A percentile compares a stretch with the other conserved stretches of the same genome.
phyloP scores from a whole-genome alignment of 176 grass and related monocot genomes.

The Aegilops bicornis region DNA sequence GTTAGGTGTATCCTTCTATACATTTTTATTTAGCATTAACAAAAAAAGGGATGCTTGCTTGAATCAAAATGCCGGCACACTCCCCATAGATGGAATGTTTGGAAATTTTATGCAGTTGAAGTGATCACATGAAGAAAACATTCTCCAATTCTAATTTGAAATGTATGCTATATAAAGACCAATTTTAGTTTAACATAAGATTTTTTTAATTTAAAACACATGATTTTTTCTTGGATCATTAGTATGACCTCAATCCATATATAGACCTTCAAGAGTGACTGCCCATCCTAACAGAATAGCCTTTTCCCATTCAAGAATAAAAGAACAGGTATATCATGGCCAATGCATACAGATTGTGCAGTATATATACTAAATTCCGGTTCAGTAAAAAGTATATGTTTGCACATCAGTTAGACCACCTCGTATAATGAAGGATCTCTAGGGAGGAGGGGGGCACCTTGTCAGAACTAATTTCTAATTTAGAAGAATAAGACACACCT shows the following conservation, averaged over 20 bases:
- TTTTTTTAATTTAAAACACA: neutral
- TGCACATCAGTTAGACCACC: neutral
- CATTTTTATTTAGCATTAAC: neutral
- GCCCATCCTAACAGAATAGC: neutral
- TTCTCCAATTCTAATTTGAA: neutral
- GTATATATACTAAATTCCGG: neutral
- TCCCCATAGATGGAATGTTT: neutral
- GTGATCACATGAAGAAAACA: neutral
- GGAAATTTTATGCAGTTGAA: neutral
- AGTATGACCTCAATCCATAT: neutral
- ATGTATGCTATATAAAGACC: neutral
- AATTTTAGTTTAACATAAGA: slow-evolving; percentile 1
- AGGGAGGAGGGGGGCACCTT: neutral
- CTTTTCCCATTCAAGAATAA: neutral
- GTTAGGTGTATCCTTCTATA: neutral
- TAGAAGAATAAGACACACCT: neutral
- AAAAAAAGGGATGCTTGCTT: neutral
- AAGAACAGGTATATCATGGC: neutral
- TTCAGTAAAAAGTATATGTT: neutral
- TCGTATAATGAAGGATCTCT: neutral
- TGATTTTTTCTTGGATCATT: neutral
- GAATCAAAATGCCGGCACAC: neutral
- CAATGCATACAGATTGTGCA: neutral
- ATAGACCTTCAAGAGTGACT: neutral
- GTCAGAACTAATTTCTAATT: neutral